Evolutionary conservation across 257 asterid species (phyloP), one percentile per base, ranked within the genome.

Genomic region (Craterostigma plantagineum): DNA sequence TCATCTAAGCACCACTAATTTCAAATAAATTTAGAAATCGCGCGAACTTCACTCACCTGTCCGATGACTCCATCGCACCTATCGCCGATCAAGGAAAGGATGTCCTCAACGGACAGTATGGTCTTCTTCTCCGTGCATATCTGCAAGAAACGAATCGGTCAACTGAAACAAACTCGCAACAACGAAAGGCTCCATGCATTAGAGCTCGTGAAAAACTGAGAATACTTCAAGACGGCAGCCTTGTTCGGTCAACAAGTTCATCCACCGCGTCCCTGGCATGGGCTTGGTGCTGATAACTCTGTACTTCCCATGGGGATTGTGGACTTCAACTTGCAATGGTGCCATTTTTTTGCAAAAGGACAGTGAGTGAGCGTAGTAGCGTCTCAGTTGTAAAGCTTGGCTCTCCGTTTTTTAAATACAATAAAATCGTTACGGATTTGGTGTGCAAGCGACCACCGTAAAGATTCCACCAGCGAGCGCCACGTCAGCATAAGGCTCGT

Each of bases 241-340:
- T 59, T 82, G 95, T 46, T 76, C 68, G 34, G 74, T 68, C 71
- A 86, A 50, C 49, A 82, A 79, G 57, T 82, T 68, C 46, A 86
- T 82, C 97, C 97, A 86, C 18, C 95, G 76, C 15, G 79, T 86
- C 37, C 97, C 97, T 0, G 97, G 97, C 97, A 86, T 86, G 13
- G 97, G 34, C 44, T 81, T 86, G 16, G 97, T 86, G 70, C 92
- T 86, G 50, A 86, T 59, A 40, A 86, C 95, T 62, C 95, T 70
- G 72, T 76, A 81, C 35, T 69, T 81, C 12, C 97, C 97, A 72
- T 73, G 73, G 8, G 95, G 95, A 50, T 86, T 81, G 80, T 85
- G 63, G 27, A 86, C 93, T 51, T 81, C 93, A 42, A 86, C 68
- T 53, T 76, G 94, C 68, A 86, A 60, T 0, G 93, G 93, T n/a